Percentiles rank a stretch among this genome's conserved stretches.
Conservation (phyloP, 768 basidiomycete genomes). For the Podaxis sp. region DNA sequence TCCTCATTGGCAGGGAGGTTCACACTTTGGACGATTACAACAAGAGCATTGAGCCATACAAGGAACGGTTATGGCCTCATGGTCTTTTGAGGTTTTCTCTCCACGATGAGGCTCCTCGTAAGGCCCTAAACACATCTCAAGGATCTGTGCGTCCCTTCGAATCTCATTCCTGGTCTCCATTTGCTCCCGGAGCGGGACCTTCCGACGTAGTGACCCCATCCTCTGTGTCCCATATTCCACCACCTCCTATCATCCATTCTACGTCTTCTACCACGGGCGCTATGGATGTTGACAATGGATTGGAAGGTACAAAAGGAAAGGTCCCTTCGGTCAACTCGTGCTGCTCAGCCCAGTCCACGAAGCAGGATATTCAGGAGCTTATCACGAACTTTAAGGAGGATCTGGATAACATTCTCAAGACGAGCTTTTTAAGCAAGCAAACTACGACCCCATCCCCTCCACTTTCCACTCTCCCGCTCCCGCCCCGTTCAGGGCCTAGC, state of each 20-base stretch:
- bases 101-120: conserved; percentile 48
- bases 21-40: conserved; percentile 59
- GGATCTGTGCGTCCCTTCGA: neutral
- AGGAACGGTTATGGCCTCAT: conserved; percentile 51
- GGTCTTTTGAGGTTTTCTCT: conserved; percentile 65
- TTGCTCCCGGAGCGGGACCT: conserved; percentile 8
- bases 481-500: conserved; percentile 11
- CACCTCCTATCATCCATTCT: conserved; percentile 35
- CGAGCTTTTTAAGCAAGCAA: neutral
- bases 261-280: conserved; percentile 21
- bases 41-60: conserved; percentile 47
- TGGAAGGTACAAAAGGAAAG: conserved; percentile 21
- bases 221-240: conserved; percentile 32
- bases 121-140: conserved; percentile 24
- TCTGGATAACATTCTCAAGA: conserved; percentile 12
- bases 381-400: conserved; percentile 23
- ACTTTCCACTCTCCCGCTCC: conserved; percentile 8
- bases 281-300: conserved; percentile 19
- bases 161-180: conserved; percentile 7
- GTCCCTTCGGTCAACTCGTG: conserved; percentile 19
- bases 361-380: conserved; percentile 23
- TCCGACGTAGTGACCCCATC: conserved; percentile 21
- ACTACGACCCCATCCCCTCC: conserved; percentile 2
- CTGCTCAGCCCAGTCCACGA: conserved; percentile 21
- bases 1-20: conserved; percentile 63